phyloP scores from a whole-genome alignment of 2,329 filamentous ascomycete genomes.

The Penicillium brasilianum region DNA sequence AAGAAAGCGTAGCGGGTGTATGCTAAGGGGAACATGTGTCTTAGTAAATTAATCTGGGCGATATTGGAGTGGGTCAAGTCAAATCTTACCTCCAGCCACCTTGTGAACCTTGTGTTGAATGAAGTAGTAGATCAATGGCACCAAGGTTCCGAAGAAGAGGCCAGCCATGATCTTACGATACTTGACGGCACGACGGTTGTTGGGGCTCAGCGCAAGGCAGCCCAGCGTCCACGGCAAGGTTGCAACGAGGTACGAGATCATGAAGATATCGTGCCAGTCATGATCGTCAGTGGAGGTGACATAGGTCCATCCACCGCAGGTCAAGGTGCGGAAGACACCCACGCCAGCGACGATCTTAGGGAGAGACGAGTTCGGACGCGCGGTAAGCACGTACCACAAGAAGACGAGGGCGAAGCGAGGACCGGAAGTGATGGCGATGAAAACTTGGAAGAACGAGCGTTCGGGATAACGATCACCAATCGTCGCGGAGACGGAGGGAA shows the following conservation, averaged over 20 bases:
- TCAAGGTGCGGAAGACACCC: slow-evolving; percentile 86
- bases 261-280: slow-evolving; percentile 98
- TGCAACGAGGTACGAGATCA: slow-evolving; percentile 96
- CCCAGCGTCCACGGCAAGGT: slow-evolving; percentile 95
- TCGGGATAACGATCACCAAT: slow-evolving; percentile 98
- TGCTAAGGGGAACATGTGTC: slow-evolving; percentile 58
- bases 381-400: slow-evolving; percentile 88
- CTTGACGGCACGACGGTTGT: slow-evolving; percentile 79
- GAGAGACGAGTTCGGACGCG: slow-evolving; percentile 72
- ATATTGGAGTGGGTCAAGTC: background rate
- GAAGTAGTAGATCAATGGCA: slow-evolving; percentile 94
- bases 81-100: slow-evolving; percentile 79
- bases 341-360: slow-evolving; percentile 81
- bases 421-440: slow-evolving; percentile 94
- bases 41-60: background rate
- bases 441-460: slow-evolving; percentile 94
- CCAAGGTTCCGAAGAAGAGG: slow-evolving; percentile 86
- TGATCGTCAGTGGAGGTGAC: slow-evolving; percentile 98
- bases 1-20: slow-evolving; percentile 98
- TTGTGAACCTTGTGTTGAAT: slow-evolving; percentile 98
- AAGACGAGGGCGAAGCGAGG: slow-evolving; percentile 89
- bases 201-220: slow-evolving; percentile 84
- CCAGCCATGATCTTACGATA: slow-evolving; percentile 85
- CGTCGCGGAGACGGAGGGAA: slow-evolving; percentile 92
- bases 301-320: slow-evolving; percentile 98